phyloP scores from a whole-genome alignment of 768 basidiomycete genomes.

The Calvatia gigantea region DNA sequence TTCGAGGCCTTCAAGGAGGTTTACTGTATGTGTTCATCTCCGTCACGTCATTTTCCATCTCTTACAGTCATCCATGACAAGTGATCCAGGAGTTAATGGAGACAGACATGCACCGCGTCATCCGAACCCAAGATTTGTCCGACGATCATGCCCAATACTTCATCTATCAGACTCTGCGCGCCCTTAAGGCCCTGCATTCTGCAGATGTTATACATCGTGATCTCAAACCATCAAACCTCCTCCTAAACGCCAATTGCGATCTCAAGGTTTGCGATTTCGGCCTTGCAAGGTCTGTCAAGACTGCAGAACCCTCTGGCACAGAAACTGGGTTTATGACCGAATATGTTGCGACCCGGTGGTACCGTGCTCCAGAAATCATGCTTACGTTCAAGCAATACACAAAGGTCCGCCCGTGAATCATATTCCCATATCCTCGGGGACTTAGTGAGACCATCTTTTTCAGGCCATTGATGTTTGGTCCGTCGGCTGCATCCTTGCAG shows the following conservation, averaged over 20 bases:
- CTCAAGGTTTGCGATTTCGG: conserved; percentile 97
- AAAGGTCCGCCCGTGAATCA: conserved; percentile 46
- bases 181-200: conserved; percentile 91
- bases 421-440: conserved; percentile 13
- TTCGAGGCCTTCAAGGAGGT: conserved; percentile 86
- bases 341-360: conserved; percentile 99
- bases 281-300: conserved; percentile 84
- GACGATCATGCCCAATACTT: conserved; percentile 99
- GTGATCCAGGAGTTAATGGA: conserved; percentile 84
- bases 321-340: conserved; percentile 93
- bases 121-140: conserved; percentile 88
- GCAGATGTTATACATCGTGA: conserved; percentile 95
- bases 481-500: conserved; percentile 85
- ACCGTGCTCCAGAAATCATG: conserved; percentile 99
- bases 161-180: conserved; percentile 94
- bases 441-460: conserved; percentile 12
- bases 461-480: conserved; percentile 89
- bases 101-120: conserved; percentile 95
- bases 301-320: conserved; percentile 80
- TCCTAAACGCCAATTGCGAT: conserved; percentile 96
- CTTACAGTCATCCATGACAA: conserved; percentile 29
- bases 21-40: conserved; percentile 25
- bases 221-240: conserved; percentile 92
- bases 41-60: not conserved
- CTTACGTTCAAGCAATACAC: conserved; percentile 99